Base-by-base conservation (phyloP, 352 stramenopile genomes). In the Globisporangium polare region DNA sequence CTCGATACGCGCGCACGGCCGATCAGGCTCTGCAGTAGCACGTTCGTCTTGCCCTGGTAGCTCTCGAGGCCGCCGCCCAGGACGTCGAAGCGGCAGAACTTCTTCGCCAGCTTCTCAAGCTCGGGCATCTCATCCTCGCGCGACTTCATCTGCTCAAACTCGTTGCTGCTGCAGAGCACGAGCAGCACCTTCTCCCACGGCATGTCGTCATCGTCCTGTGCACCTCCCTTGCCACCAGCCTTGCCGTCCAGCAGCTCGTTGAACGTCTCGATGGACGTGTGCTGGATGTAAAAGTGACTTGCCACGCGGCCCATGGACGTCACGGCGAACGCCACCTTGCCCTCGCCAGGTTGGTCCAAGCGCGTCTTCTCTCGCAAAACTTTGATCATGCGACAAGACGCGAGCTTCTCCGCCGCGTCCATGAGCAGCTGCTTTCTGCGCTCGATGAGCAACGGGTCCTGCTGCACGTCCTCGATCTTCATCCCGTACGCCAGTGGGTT, bases 201-300 rank as follows among this genome's bases (percentile, higher is more conserved):
- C 24, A 90, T 42, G 27, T 83, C 76, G 35, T 86, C 72, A 9
- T 17, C 41, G 3, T 83, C 33, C 2, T 67, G 60, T n/a, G 43
- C 53, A 2, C 63, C 67, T 31, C 67, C 60, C 26, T 66, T 51
- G 42, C 71, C 60, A 2, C 71, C 68, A 27, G 79, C 50, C 71
- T 92, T 77, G 42, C 78, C 77, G 53, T 83, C 76, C 33, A 99
- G 67, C 33, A 96, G 72, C 24, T 98, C 92, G 71, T 99, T 99
- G 62, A 99, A 99, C 22, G 90, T 97, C 58, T 97, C 86, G 31
- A 99, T 97, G 41, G 94, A 99, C 52, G 97, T 94, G 75, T 99
- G 95, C 61, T 94, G 83, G 60, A 99, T 99, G 80, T 99, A 99
- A 72, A 98, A 99, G 73, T 99, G 97, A 29, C 94, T 99, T 7